Evolutionary conservation across 768 basidiomycete species (phyloP).

Genomic region (Lentinula guzmanii): DNA sequence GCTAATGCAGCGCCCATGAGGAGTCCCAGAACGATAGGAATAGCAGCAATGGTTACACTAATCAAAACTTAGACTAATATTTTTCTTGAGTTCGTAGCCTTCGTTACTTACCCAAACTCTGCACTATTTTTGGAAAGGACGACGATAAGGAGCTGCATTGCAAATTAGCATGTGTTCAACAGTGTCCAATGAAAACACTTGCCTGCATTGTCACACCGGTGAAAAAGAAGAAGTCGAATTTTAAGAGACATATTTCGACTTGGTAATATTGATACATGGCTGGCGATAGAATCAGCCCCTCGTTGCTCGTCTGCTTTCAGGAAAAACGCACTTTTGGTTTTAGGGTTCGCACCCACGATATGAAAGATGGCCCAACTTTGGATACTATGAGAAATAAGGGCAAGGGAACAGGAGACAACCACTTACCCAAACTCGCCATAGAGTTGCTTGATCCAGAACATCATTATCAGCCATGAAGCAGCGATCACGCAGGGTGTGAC

Average conservation of each 20-base stretch:
- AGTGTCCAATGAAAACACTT: constrained; percentile 1
- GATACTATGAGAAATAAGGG: background rate
- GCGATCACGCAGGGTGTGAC: constrained; percentile 67
- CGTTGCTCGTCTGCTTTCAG: background rate
- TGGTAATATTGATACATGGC: constrained; percentile 89
- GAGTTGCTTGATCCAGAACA: constrained; percentile 65
- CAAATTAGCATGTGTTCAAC: background rate
- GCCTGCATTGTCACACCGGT: constrained; percentile 88
- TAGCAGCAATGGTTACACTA: constrained; percentile 68
- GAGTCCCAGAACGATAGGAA: constrained; percentile 69
- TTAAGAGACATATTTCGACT: constrained; percentile 81
- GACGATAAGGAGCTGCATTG: constrained; percentile 66
- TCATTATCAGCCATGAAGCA: constrained; percentile 57
- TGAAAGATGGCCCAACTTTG: constrained; percentile 87
- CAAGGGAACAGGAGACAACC: background rate
- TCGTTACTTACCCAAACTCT: constrained; percentile 51
- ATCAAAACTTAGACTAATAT: background rate
- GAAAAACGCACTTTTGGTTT: constrained; percentile 64
- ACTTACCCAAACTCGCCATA: constrained; percentile 79
- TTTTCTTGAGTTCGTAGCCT: background rate
- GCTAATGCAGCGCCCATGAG: constrained; percentile 62
- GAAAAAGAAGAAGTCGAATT: constrained; percentile 89
- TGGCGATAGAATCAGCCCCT: constrained; percentile 19
- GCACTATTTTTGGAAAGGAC: constrained; percentile 58
- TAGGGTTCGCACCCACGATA: constrained; percentile 80